Percentiles rank a stretch among this genome's conserved stretches.
Evolutionary conservation across 2,329 filamentous ascomycete species (phyloP).

Genomic region (Aspergillus felis): DNA sequence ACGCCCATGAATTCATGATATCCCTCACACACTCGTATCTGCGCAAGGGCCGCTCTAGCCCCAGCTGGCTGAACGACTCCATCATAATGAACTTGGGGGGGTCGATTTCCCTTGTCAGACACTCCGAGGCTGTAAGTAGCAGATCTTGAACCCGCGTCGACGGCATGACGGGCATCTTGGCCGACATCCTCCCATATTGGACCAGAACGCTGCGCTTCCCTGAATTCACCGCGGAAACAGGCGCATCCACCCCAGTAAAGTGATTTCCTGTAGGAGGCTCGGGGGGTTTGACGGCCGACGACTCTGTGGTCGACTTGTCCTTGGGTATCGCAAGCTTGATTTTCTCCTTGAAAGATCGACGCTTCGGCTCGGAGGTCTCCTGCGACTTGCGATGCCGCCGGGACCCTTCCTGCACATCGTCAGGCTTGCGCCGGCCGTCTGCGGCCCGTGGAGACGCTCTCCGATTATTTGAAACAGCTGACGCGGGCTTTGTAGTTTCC

Average conservation of each 20-base stretch:
- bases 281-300: neutral
- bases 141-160: conserved; percentile 73
- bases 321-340: conserved; percentile 22
- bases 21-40: conserved; percentile 83
- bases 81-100: conserved; percentile 65
- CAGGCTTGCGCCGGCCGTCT: neutral
- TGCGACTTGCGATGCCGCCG: conserved; percentile 3
- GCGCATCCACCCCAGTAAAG: conserved; percentile 65
- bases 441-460: conserved; percentile 6
- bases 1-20: conserved; percentile 89
- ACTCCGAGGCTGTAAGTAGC: conserved; percentile 61
- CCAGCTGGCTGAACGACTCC: conserved; percentile 71
- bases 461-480: conserved; percentile 6
- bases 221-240: conserved; percentile 74
- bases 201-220: conserved; percentile 72
- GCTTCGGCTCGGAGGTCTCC: conserved; percentile 15
- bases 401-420: neutral
- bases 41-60: conserved; percentile 76
- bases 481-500: conserved; percentile 8
- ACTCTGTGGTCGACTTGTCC: conserved; percentile 5
- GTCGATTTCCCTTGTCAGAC: conserved; percentile 62
- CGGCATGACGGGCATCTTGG: conserved; percentile 67
- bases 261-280: conserved; percentile 17
- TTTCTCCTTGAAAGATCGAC: conserved; percentile 29
- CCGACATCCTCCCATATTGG: conserved; percentile 64